Evolutionary conservation across 148 eudicot species (phyloP), one percentile per base, ranked within the genome.

Genomic region (Vaccinium macrocarpon): DNA sequence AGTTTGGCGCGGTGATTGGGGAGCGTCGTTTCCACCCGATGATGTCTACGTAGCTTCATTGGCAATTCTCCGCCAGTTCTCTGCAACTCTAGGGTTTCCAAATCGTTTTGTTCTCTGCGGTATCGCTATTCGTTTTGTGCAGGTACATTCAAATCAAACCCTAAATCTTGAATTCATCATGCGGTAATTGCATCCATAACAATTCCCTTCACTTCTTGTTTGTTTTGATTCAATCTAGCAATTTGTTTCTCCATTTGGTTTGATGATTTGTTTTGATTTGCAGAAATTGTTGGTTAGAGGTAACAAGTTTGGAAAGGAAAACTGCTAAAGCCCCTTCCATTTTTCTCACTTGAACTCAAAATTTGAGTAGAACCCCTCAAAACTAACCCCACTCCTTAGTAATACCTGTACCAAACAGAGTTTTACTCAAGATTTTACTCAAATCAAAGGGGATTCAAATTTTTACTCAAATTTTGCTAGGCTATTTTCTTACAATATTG

Each of bases 61-160:
- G 49, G 15, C 38, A 15, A 29, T 19, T 25, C 81, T 78, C 79
- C 57, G 46, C 49, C 13, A 8, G 14, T 38, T 71, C 76, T 82
- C 27, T 25, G 76, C 42, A 15, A 16, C 61, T 66, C 83, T 68
- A 81, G 83, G 83, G 76, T 81, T 64, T 50, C 75, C 25, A 81
- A 1, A 3, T 38, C 71, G 27, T 38, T 59, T 71, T 10, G 9
- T 81, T 14, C 51, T 18, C 49, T 15, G 62, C 10, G 6, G 14
- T 18, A 82, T 53, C 48, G 23, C 14, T 55, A 14, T 55, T 15
- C 73, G 3, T 4, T 18, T 25, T 8, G 23, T 8, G 38, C 76
- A 32, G 84, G 84, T 82, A 51, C 52, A 71, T 29, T 12, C 1
- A 5, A 23, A 55, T 8, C 4, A 27, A 70, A 18, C 15, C 3